Evolutionary conservation across 2,329 filamentous ascomycete species (phyloP).

Genomic region (Curvularia spicifera): DNA sequence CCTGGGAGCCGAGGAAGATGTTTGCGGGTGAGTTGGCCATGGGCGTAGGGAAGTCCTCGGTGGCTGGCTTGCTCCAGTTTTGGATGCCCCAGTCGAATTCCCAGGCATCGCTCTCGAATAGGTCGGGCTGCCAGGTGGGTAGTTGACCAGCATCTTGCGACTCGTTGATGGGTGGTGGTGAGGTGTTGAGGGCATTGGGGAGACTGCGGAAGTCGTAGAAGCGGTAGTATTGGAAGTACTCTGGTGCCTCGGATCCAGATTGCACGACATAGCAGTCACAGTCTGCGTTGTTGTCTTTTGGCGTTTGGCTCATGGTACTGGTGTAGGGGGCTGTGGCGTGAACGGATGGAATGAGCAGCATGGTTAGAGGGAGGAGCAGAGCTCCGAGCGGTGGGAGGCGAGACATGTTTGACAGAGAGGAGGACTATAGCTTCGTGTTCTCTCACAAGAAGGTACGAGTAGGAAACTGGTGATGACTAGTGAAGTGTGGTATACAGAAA

Average conservation of each 20-base stretch:
- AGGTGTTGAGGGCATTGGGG: conserved; percentile 32
- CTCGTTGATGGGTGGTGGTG: conserved; percentile 36
- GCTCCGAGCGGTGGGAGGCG: conserved; percentile 28
- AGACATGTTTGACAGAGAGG: conserved; percentile 18
- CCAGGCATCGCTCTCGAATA: conserved; percentile 47
- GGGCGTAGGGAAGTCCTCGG: conserved; percentile 46
- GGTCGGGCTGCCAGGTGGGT: conserved; percentile 47
- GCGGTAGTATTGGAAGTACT: conserved; percentile 59
- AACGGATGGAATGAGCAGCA: conserved; percentile 30
- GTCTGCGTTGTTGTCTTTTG: conserved; percentile 44
- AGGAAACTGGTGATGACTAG: background rate
- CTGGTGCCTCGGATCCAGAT: conserved; percentile 49
- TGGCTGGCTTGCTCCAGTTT: conserved; percentile 53
- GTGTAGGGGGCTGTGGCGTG: conserved; percentile 36
- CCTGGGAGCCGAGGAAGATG: conserved; percentile 52
- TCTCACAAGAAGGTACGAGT: too few relatives aligned
- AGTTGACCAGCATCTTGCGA: conserved; percentile 28
- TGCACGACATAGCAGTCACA: conserved; percentile 59
- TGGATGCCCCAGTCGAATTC: conserved; percentile 51
- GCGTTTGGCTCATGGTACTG: conserved; percentile 35
- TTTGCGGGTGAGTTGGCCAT: conserved; percentile 58
- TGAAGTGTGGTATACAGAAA: too few relatives aligned
- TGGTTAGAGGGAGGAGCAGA: conserved; percentile 35
- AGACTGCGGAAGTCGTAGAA: conserved; percentile 60
- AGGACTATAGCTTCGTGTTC: background rate